Conservation (phyloP, 2,329 filamentous ascomycete species). For the Aspergillus pseudonomiae region DNA sequence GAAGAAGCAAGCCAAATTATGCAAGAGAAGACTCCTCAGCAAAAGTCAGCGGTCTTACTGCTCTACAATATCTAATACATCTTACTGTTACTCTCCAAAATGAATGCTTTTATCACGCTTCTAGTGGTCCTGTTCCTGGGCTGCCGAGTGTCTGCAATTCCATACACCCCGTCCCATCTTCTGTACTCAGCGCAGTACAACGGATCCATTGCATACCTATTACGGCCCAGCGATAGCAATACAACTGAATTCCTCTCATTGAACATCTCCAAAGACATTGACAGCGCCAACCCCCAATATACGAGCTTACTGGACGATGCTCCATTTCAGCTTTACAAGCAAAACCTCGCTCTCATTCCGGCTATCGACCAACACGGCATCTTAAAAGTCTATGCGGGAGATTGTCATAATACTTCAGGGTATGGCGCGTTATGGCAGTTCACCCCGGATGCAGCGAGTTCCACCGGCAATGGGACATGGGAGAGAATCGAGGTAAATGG, state of each 20-base stretch:
- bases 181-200: conserved; percentile 59
- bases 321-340: conserved; percentile 42
- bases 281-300: conserved; percentile 47
- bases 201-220: conserved; percentile 67
- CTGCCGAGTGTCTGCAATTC: conserved; percentile 52
- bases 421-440: conserved; percentile 70
- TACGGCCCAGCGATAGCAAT: conserved; percentile 57
- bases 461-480: conserved; percentile 60
- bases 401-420: conserved; percentile 61
- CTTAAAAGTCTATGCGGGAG: conserved; percentile 73
- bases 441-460: conserved; percentile 47
- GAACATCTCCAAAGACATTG: conserved; percentile 64
- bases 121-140: conserved; percentile 27
- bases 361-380: conserved; percentile 68
- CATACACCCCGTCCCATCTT: conserved; percentile 77
- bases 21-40: neutral
- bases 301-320: conserved; percentile 30
- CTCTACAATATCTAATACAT: neutral
- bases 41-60: neutral
- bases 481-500: conserved; percentile 43
- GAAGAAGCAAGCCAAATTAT: neutral
- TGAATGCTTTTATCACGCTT: conserved; percentile 6
- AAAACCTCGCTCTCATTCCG: conserved; percentile 68
- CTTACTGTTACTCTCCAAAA: neutral
- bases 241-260: conserved; percentile 64